These are phyloP conservation scores for Mrakia frigida DNA, from an alignment of 768 basidiomycete species.

Conservation along the genomic window DNA sequence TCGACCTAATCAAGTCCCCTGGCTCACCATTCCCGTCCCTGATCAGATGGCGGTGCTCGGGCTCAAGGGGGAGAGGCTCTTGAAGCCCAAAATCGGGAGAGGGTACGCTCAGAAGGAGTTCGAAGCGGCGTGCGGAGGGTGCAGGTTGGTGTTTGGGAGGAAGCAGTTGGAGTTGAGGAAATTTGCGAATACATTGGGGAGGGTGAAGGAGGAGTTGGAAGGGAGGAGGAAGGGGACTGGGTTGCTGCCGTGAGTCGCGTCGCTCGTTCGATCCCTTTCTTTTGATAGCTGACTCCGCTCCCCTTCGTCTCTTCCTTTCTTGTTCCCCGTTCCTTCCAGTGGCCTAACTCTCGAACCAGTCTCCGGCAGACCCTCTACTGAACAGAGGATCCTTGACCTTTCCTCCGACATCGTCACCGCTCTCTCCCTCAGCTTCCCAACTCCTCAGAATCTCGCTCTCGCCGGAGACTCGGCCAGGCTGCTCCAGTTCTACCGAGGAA, in stretches of 20 bases:
- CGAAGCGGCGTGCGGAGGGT: not conserved
- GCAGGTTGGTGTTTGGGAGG: not conserved
- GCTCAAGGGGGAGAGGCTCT: not conserved
- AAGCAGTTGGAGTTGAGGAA: not conserved
- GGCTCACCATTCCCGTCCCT: not conserved
- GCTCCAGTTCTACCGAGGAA: not conserved
- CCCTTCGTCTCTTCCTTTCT: no score
- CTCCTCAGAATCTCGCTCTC: not conserved
- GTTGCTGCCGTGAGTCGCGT: not conserved
- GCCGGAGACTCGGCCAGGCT: not conserved
- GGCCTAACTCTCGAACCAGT: not conserved
- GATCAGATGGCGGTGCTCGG: not conserved
- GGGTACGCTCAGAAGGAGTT: not conserved
- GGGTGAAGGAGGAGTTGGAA: not conserved
- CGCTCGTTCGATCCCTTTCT: not conserved
- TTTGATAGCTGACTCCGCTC: not conserved
- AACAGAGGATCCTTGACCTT: not conserved
- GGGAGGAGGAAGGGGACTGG: not conserved
- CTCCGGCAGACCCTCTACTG: not conserved
- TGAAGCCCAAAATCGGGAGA: not conserved
- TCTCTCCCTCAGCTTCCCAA: not conserved
- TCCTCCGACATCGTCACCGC: not conserved
- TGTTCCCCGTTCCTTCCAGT: not conserved
- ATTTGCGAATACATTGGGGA: not conserved
- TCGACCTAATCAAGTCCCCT: not conserved